These are phyloP conservation scores for Ceratobasidium sp. DNA, from an alignment of 1,284 basidiomycete genomes.

Conservation along the genomic window DNA sequence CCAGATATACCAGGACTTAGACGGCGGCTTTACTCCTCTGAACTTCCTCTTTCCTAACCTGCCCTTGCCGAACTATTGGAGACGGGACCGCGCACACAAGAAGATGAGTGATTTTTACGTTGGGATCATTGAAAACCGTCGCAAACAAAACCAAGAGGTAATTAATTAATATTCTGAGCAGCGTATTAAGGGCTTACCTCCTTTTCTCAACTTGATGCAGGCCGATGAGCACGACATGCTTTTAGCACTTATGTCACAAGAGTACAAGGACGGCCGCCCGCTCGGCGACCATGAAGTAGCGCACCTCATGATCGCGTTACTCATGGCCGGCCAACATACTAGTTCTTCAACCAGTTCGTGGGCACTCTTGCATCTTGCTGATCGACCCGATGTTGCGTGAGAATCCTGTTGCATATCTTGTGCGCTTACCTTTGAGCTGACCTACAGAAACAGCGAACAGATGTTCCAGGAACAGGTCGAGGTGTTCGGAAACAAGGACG, in stretches of 20 bases:
- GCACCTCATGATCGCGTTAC: conserved; percentile 95
- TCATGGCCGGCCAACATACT: conserved; percentile 99
- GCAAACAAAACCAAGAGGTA: conserved; percentile 65
- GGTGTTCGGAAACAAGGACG: conserved; percentile 81
- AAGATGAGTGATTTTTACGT: conserved; percentile 97
- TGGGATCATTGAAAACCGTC: conserved; percentile 85
- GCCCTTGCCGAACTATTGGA: conserved; percentile 89
- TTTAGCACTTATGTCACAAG: conserved; percentile 80
- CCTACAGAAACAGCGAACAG: conserved; percentile 65
- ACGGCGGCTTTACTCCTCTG: conserved; percentile 91
- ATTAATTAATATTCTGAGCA: conserved; percentile 48
- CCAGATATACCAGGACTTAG: conserved; percentile 88
- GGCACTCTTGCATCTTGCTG: conserved; percentile 91
- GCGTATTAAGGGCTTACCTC: too few species aligned
- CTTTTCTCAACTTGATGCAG: neutral
- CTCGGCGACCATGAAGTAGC: conserved; percentile 93
- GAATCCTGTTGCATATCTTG: neutral
- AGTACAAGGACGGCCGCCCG: conserved; percentile 87
- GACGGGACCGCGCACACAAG: conserved; percentile 89
- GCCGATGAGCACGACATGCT: conserved; percentile 91
- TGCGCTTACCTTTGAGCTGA: conserved; percentile 93
- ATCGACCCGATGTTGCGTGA: conserved; percentile 66
- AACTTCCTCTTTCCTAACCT: conserved; percentile 97
- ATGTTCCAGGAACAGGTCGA: conserved; percentile 91
- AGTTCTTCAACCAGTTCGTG: conserved; percentile 93